phyloP scores from a whole-genome alignment of 2,329 filamentous ascomycete genomes.

The Penicillium sp. region DNA sequence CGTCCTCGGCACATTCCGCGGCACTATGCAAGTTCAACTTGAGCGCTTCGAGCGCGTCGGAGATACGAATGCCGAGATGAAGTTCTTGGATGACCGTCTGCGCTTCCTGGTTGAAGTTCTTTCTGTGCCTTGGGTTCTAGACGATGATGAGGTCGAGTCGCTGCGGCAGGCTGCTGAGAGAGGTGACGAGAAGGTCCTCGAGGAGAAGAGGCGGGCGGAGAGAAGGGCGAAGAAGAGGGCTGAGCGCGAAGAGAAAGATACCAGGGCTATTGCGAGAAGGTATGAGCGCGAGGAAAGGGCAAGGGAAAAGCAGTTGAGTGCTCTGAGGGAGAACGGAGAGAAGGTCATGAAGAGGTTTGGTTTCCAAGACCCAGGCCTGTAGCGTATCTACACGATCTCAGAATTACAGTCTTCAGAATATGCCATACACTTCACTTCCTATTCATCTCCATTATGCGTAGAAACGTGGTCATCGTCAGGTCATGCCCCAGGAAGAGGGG shows the following conservation, averaged over 20 bases:
- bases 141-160: conserved; percentile 43
- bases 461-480: conserved; percentile 17
- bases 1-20: conserved; percentile 55
- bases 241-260: conserved; percentile 42
- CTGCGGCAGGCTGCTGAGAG: conserved; percentile 46
- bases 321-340: conserved; percentile 30
- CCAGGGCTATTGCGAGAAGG: conserved; percentile 33
- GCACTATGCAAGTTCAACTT: conserved; percentile 55
- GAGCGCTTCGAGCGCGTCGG: conserved; percentile 54
- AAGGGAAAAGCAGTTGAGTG: conserved; percentile 36
- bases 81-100: conserved; percentile 55
- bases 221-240: conserved; percentile 26
- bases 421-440: neutral
- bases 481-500: conserved; percentile 14
- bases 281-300: conserved; percentile 46
- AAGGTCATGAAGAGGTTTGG: conserved; percentile 26
- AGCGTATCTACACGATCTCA: no score
- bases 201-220: conserved; percentile 37
- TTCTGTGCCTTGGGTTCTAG: conserved; percentile 56
- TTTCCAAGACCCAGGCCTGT: neutral
- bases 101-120: conserved; percentile 54
- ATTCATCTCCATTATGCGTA: neutral
- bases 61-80: conserved; percentile 58
- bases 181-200: conserved; percentile 41
- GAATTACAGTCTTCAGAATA: neutral